These are phyloP conservation scores for Backusella morwellensis DNA, from an alignment of 192 early-diverging fungal species.

Conservation along the genomic window DNA sequence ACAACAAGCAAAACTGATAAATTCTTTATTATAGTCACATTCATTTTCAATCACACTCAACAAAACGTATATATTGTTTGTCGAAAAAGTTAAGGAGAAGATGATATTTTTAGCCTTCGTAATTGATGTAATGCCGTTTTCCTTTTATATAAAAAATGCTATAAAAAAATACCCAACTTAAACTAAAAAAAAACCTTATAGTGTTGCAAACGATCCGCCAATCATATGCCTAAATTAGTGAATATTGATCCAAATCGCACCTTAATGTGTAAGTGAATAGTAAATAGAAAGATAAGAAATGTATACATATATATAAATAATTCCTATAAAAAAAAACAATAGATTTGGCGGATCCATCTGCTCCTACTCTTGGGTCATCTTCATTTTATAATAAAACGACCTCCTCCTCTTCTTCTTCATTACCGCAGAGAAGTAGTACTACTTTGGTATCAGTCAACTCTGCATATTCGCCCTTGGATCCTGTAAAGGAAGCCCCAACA, in stretches of 20 bases:
- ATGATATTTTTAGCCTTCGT: slow-evolving; percentile 45
- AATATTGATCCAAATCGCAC: slow-evolving; percentile 48
- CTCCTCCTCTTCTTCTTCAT: not conserved
- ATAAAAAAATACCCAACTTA: not conserved
- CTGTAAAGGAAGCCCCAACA: not conserved
- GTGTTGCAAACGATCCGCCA: slow-evolving; percentile 41
- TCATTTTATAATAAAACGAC: not conserved
- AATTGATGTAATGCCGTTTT: slow-evolving; percentile 22
- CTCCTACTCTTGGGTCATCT: not conserved
- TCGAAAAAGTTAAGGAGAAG: slow-evolving; percentile 46
- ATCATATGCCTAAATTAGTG: slow-evolving; percentile 44
- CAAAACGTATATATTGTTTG: slow-evolving; percentile 49
- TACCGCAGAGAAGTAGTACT: not conserved
- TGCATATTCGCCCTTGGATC: not conserved
- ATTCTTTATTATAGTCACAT: slow-evolving; percentile 34
- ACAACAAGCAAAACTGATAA: not conserved
- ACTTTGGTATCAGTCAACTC: not conserved
- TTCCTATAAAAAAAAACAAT: not conserved
- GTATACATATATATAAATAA: not conserved
- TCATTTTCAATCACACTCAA: slow-evolving; percentile 51
- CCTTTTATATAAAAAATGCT: not conserved
- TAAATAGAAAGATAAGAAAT: not conserved
- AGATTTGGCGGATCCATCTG: slow-evolving; percentile 15
- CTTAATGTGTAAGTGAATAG: slow-evolving; percentile 26
- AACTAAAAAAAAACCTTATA: slow-evolving; percentile 14